Percentiles rank a stretch among this genome's conserved stretches.
Evolutionary conservation across 1,284 basidiomycete species (phyloP).

Genomic region (Fomitiporia mediterranea): DNA sequence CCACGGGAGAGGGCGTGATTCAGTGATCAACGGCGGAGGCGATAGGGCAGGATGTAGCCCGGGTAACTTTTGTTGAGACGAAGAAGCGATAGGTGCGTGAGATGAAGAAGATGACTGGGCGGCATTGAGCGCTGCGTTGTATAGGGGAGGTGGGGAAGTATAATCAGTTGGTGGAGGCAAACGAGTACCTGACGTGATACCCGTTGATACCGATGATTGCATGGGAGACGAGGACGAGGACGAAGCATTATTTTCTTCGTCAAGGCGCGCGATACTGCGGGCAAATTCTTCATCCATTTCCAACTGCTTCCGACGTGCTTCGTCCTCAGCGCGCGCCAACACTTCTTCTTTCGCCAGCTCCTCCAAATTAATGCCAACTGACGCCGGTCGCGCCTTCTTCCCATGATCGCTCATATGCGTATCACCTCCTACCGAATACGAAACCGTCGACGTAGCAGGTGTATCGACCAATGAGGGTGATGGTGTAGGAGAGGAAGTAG

Average conservation of each 20-base stretch:
- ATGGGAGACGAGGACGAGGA: background rate
- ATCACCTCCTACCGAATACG: background rate
- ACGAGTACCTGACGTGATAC: background rate
- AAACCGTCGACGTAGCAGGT: constrained; percentile 1
- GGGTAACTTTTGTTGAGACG: background rate
- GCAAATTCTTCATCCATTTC: constrained; percentile 16
- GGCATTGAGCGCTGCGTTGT: background rate
- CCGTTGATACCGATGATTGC: background rate
- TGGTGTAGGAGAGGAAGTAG: background rate
- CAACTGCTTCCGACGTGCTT: constrained; percentile 11
- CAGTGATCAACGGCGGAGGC: background rate
- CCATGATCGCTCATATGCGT: background rate
- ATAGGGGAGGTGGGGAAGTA: background rate
- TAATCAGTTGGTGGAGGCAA: background rate
- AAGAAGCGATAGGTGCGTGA: background rate
- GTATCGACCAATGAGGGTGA: background rate
- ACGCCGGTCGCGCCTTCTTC: no score
- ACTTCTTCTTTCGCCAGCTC: constrained; percentile 5
- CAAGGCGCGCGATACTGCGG: constrained; percentile 9
- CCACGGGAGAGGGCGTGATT: background rate
- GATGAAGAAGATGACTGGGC: background rate
- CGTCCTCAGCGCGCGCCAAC: constrained; percentile 3
- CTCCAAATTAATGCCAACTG: background rate
- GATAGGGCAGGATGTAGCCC: background rate
- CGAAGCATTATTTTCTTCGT: background rate